These are phyloP conservation scores for Fraxinus dipetala DNA, from an alignment of 305 asterid genomes.

Conservation along the genomic window DNA sequence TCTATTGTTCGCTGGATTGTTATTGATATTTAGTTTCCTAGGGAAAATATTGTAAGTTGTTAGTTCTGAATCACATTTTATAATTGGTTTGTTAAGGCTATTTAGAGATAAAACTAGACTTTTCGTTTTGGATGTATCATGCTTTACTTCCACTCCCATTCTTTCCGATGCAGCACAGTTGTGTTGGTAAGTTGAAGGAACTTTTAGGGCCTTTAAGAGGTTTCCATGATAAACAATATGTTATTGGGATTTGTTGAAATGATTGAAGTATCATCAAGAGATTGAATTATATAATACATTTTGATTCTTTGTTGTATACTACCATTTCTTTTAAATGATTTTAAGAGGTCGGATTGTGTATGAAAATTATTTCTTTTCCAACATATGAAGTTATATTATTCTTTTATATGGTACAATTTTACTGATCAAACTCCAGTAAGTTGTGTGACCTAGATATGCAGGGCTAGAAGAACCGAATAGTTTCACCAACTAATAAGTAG, in stretches of 20 bases:
- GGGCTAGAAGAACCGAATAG: neutral
- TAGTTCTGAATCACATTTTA: neutral
- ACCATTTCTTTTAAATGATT: neutral
- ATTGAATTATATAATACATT: neutral
- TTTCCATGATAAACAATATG: neutral
- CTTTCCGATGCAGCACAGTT: neutral
- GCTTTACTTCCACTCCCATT: neutral
- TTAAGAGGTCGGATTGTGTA: neutral
- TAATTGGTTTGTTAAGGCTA: neutral
- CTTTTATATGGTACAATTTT: neutral
- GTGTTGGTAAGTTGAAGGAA: neutral
- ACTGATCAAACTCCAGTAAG: neutral
- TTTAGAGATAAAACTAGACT: neutral
- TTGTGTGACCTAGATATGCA: neutral
- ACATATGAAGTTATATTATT: neutral
- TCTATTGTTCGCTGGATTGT: neutral
- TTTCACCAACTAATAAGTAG: neutral
- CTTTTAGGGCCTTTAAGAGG: neutral
- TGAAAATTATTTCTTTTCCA: neutral
- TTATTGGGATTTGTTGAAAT: neutral
- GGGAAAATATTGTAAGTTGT: neutral
- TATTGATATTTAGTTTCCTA: conserved; percentile 12
- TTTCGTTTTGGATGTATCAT: neutral
- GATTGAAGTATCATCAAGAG: neutral
- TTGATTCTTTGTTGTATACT: neutral